Base-by-base conservation (phyloP, 1,139 yeast genomes). In the Candida tetrigidarum region DNA sequence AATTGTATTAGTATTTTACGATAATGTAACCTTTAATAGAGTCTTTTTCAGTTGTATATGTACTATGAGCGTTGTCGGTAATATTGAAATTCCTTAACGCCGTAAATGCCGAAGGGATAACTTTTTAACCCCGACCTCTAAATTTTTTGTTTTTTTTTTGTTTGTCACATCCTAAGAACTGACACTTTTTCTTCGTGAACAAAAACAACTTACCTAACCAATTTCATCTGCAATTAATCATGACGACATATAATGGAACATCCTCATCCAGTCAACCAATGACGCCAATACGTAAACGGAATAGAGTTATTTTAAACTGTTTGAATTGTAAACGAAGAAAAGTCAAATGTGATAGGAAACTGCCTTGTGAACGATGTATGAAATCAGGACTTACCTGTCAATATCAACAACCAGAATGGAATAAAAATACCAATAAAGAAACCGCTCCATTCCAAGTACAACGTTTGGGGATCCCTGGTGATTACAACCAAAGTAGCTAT, bases 281-380 rank as follows among this genome's bases (percentile, higher is more conserved):
- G 3, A 16, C 28, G 12, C 36, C 33, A 4, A 27, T 35, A 10
- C 42, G 41, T 14, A 48, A 48, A 28, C 34, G 50, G 14, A 38
- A 45, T 18, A 27, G 50, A 11, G 32, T 48, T 3, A 43, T 48
- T 8, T 55, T 66, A 3, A 67, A 72, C 12, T 75, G 80, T 47
- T 54, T 64, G 15, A 66, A 64, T 37, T 75, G 80, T 50, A 67
- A 74, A 42, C 56, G 59, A 52, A 56, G 76, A 47, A 75, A 74
- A 49, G 68, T 73, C 15, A 71, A 69, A 43, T 69, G 74, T 51
- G 63, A 67, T 46, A 50, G 68, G 40, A 58, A 55, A 2, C 50
- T 45, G 8, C 72, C 72, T 0, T 67, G 72, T 50, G 43, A 58
- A 1, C 64, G 70, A 1, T 73, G 78, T 51, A 45, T 53, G 10